Evolutionary conservation across 331 rosid genomes (phyloP), one percentile per base, ranked within the genome.

Genomic region (Pyracantha coccinea): DNA sequence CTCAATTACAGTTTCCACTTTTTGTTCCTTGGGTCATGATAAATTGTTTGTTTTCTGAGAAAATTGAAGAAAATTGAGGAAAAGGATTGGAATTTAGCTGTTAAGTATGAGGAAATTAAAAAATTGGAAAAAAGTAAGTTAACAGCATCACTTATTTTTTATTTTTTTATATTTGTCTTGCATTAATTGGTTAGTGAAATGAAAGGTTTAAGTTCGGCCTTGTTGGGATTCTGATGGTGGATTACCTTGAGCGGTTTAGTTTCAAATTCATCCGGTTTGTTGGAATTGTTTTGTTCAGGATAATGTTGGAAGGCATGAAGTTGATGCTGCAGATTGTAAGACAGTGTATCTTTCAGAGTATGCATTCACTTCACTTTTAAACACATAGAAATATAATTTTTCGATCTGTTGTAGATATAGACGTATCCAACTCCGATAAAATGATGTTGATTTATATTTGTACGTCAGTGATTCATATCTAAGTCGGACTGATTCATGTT

Each of bases 301-400:
- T 74, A 86, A 87, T 78, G 28, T 86, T 28, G 99, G 97, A 38
- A 92, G 87, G 88, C 83, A 73, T 45, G 99, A 92, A 85, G 58
- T 90, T 73, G 96, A 92, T 77, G 92, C 93, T 63, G 96, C 93
- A 61, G 97, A 85, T 68, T 90, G 96, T 77, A 83, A 85, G 89
- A 88, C 95, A 11, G 79, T 90, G 33, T 92, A 87, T 77, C 93
- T 92, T 79, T 90, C 99, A 20, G 96, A 92, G 99, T 94, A 86
- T 21, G 97, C 78, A 65, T 35, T 44, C 41, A 7, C 31, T 66
- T 79, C 50, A 80, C 72, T 77, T 69, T 64, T 65, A 73, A 54
- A 17, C 74, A 32, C 33, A 12, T 61, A 8, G 61, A 16, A 41
- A 53, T 74, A 53, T 7, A 54, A 12, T 27, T 8, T 31, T 29